Evolutionary conservation across 768 basidiomycete species (phyloP), one percentile per base, ranked within the genome.

Genomic region (Leccinum imitatum): DNA sequence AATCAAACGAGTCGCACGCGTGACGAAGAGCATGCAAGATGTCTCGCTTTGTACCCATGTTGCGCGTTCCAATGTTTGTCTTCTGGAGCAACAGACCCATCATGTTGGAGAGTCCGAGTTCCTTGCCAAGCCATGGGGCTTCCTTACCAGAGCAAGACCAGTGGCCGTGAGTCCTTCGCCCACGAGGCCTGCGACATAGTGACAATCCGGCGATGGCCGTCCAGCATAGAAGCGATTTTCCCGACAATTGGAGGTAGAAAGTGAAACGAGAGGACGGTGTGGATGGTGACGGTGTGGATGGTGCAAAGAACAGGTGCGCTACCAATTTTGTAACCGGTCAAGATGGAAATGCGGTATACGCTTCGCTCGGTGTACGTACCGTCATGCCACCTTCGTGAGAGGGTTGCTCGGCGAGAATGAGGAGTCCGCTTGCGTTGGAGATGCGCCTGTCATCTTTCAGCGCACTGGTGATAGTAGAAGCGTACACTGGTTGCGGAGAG

Each of bases 21-120:
- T 99, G 96, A 33, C 91, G 74, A 41, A 98, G 78, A n/a, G 90
- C 93, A 70, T 98, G 92, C 17, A 96, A 76, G 37, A 93, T 93
- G 97, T 96, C 48, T 85, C 91, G 67, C 86, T 93, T 71, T 93
- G 87, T 2, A 83, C 93, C 82, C 87, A 92, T 62, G 86, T 74
- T 17, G 93, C 94, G 60, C 85, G 82, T 66, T 86, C 76, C 91
- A 73, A 99, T 96, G 74, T 98, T 98, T 23, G 94, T 97, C 77
- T 99, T 99, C 74, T 98, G 96, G 10, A 99, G 84, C 50, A 98
- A 78, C 30, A 94, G 82, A n/a, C 96, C 95, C 88, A 97, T 93
- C 10, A 89, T 89, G 77, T 97, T 96, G 68, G 89, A 87, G 3
- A 98, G 82, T 64, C 91, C 91, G 61, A 97, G 85, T 71, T 97